Evolutionary conservation across 2,329 filamentous ascomycete genomes (phyloP).

Genomic region (Cladophialophora psammophila): DNA sequence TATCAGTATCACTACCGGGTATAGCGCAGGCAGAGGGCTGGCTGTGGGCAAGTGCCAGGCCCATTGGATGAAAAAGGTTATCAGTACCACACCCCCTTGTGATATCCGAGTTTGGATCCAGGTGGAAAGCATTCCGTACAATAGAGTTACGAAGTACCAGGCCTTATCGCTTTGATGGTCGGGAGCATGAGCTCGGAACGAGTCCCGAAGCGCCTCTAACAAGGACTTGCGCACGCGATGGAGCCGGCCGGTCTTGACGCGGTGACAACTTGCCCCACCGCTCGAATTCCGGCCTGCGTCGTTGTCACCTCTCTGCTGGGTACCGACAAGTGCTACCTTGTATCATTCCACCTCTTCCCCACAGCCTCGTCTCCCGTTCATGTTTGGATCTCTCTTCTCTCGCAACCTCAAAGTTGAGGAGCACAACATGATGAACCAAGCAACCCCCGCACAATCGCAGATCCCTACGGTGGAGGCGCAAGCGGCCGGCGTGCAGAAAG

Average conservation of each 20-base stretch:
- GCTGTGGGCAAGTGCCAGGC: not conserved
- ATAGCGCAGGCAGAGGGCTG: not conserved
- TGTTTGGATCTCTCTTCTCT: slow-evolving; percentile 11
- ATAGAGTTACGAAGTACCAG: not conserved
- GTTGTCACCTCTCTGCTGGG: not conserved
- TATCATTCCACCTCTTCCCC: not conserved
- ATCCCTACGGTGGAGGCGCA: not conserved
- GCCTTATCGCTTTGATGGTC: not conserved
- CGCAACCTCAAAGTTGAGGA: slow-evolving; percentile 6
- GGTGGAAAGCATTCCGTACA: too few relatives aligned
- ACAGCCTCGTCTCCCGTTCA: slow-evolving; percentile 1
- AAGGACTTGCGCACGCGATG: not conserved
- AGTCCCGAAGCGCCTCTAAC: not conserved
- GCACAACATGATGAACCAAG: not conserved
- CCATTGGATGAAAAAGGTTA: not conserved
- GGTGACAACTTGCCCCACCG: not conserved
- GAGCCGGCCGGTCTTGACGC: not conserved
- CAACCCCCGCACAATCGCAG: not conserved
- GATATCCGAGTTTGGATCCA: too few relatives aligned
- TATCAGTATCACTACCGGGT: not conserved
- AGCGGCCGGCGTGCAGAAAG: not conserved
- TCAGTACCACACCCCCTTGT: too few relatives aligned
- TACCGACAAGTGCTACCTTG: not conserved
- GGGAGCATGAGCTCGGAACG: not conserved
- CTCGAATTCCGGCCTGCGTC: not conserved